Evolutionary conservation across 139 green algal species (phyloP).

Genomic region (Pleodorina starrii): DNA sequence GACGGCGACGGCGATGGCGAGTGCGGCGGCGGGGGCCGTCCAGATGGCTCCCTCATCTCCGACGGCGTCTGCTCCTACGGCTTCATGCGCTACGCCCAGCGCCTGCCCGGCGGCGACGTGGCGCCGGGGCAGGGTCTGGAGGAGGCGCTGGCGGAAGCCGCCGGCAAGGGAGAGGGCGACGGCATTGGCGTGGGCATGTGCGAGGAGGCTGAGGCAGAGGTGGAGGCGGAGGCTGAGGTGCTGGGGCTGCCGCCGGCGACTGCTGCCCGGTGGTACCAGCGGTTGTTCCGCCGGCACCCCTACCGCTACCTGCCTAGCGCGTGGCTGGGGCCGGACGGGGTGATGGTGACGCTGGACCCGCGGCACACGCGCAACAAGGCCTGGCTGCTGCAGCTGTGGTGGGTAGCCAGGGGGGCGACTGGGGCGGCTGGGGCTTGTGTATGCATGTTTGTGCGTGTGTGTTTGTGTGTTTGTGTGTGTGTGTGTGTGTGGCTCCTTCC

Average conservation of each 20-base stretch:
- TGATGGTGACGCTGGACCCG: slow-evolving; percentile 24
- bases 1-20: too few species aligned
- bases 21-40: background rate
- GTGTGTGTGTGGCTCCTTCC: too few species aligned
- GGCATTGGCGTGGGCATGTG: too few species aligned
- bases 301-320: background rate
- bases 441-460: too few species aligned
- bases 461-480: too few species aligned
- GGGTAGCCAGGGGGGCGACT: too few species aligned
- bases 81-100: background rate
- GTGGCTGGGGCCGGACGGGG: slow-evolving; percentile 11
- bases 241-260: background rate
- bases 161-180: background rate
- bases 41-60: slow-evolving; percentile 37
- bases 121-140: slow-evolving; percentile 15
- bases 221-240: too few species aligned
- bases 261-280: background rate
- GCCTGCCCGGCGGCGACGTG: background rate
- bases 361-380: slow-evolving; percentile 47
- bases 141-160: background rate
- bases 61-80: background rate
- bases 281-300: background rate
- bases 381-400: slow-evolving; percentile 29
- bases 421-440: too few species aligned
- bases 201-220: too few species aligned